Evolutionary conservation across 2,329 filamentous ascomycete genomes (phyloP), one percentile per base, ranked within the genome.

Genomic region (Alternaria tenuissima): DNA sequence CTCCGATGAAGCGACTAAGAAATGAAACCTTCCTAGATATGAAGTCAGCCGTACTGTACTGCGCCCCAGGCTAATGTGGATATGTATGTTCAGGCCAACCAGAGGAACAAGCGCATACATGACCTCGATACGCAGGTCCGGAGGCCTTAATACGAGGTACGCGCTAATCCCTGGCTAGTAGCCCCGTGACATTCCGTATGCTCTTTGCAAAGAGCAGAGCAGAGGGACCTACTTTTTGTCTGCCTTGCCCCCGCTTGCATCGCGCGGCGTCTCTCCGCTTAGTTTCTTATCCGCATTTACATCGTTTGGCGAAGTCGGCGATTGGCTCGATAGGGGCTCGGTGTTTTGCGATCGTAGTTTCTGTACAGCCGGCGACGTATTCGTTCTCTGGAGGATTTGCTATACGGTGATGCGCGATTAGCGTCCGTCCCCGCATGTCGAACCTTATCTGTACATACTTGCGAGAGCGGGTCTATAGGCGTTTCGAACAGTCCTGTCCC

Each of bases 1-100:
- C 85, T 36, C 89, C 87, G 71, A 92, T 91, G 78, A 98, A 89
- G 55, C 93, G 91, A 78, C 93, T 96, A 28, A 99, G 86, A 76
- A 99, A 97, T 14, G 93, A 97, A 18, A 91, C 88, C 81, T 97
- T 97, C 79, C 91, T 96, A 71, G 47, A 46, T 28, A 42, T 11
- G 51, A 57, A 53, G 63, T 71, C 54, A 71, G 59, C 47, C 54
- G 62, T 62, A 61, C 63, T 38, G 66, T 60, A 56, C 61, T 59
- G 56, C 63, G 69, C 67, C 69, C 57, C 60, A 48, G 18, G 26
- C 59, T 60, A 55, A 65, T 64, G 64, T 55, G 84, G 84, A 79
- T 28, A 43, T 48, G 44, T 28, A 36, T 47, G 47, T 26, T 38
- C 43, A 49, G 32, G 52, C 62, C 62, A 61, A 57, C 52, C 55